Percentiles rank a stretch among this genome's conserved stretches.
Evolutionary conservation across 1,284 basidiomycete genomes (phyloP).

Genomic region (Cutaneotrichosporon dermatis): DNA sequence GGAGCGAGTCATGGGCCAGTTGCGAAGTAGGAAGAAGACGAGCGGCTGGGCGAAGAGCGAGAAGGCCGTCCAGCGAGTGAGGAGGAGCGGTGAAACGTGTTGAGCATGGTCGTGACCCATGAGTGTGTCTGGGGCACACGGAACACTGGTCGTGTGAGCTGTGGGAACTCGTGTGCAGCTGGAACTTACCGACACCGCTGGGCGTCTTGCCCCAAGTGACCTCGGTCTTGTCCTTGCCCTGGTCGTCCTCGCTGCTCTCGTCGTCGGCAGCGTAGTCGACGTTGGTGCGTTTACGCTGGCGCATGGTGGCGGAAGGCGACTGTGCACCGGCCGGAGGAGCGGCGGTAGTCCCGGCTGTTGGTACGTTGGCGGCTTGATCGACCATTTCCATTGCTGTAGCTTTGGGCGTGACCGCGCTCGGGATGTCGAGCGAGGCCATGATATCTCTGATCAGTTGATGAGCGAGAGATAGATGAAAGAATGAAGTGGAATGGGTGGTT

Average conservation of each 20-base stretch:
- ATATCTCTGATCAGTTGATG: neutral
- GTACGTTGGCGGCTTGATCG: too few species aligned
- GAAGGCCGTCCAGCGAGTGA: conserved; percentile 80
- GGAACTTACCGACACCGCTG: conserved; percentile 62
- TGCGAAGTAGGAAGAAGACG: conserved; percentile 66
- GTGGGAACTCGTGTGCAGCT: neutral
- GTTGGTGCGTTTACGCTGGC: conserved; percentile 1
- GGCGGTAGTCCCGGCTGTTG: too few species aligned
- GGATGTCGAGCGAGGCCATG: conserved; percentile 3
- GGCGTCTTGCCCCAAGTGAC: conserved; percentile 85
- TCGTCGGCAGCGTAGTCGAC: conserved; percentile 19
- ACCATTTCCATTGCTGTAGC: neutral
- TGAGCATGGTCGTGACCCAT: conserved; percentile 83
- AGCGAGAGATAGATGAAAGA: neutral
- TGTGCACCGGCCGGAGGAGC: neutral
- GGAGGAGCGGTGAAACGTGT: conserved; percentile 86
- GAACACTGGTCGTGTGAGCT: conserved; percentile 62
- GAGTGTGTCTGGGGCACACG: conserved; percentile 92
- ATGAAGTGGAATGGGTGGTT: neutral
- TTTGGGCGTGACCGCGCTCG: neutral
- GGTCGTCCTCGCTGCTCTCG: conserved; percentile 14
- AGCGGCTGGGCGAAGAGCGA: conserved; percentile 73
- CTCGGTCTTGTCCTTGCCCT: conserved; percentile 46
- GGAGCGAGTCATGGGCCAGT: conserved; percentile 51
- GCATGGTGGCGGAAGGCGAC: neutral